Evolutionary conservation across 768 basidiomycete genomes (phyloP).

Genomic region (Lentinula sp.): DNA sequence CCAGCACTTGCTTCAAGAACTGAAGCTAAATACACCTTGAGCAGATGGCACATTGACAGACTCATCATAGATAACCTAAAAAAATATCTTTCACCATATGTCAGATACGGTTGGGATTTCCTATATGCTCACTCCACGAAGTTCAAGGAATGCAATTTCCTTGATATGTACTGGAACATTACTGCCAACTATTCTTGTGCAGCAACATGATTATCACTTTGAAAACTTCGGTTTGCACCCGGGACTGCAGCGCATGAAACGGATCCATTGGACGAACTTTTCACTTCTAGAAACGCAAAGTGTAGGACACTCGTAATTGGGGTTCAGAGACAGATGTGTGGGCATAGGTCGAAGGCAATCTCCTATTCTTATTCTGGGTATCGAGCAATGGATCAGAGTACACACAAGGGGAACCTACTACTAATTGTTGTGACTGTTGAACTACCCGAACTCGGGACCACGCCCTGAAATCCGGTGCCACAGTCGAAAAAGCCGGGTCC

Average conservation of each 20-base stretch:
- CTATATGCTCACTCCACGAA: conserved; percentile 3
- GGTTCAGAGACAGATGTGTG: too few relatives aligned
- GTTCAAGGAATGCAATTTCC: not conserved
- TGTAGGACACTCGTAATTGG: not conserved
- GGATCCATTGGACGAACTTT: not conserved
- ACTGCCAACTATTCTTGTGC: not conserved
- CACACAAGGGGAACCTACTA: too few relatives aligned
- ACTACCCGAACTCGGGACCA: not conserved
- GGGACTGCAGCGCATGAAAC: not conserved
- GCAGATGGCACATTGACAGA: too few relatives aligned
- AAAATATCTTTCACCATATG: not conserved
- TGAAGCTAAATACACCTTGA: too few relatives aligned
- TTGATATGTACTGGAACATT: not conserved
- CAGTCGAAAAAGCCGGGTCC: too few relatives aligned
- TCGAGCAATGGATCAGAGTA: too few relatives aligned
- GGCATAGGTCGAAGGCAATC: too few relatives aligned
- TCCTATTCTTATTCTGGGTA: too few relatives aligned
- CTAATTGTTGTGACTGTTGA: too few relatives aligned
- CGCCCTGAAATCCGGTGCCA: not conserved
- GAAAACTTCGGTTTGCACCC: not conserved
- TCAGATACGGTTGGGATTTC: not conserved
- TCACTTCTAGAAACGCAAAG: not conserved
- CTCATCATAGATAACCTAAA: too few relatives aligned
- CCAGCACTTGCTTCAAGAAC: too few relatives aligned
- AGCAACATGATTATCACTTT: not conserved